Evolutionary conservation across 2,329 filamentous ascomycete genomes (phyloP), one percentile per base, ranked within the genome.

Genomic region (Aschersonia sp.): DNA sequence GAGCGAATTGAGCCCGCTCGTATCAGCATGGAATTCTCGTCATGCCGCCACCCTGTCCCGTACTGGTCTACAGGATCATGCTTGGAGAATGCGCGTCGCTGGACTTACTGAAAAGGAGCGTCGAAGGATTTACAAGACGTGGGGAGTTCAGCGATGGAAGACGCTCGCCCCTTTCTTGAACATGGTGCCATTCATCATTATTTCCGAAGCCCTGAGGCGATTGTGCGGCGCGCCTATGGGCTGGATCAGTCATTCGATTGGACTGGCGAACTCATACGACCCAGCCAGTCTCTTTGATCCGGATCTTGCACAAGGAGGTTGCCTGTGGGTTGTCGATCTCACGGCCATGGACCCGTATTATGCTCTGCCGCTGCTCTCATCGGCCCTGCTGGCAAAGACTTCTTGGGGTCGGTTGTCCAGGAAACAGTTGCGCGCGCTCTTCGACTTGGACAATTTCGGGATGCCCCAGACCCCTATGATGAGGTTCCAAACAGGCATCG

Each of bases 301-400:
- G 3, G 64, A 65, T 1, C 55, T 80, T n/a, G 55, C 63, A 1
- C 64, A 69, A 0, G 75, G 72, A 4, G 75, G 76, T 30, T 68
- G 65, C 41, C 62, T 78, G 12, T 79, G 76, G 75, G 77, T 79
- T 54, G 62, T 67, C 2, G 71, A 80, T 52, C 65, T 80, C 30
- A 71, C 70, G 5, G 68, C 57, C 31, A 61, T 70, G 32, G 77
- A 80, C 51, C 74, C 77, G 1, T 70, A 69, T 48, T 63, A 68
- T 48, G 58, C 69, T 31, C 65, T 79, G 0, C 74, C 77, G 3
- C 30, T 63, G 6, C 49, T 64, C 40, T 67, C 61, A 48, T 59
- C 60, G 1, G 52, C 51, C 0, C 50, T 63, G 7, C 48, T 67
- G 28, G 58, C 56, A 3, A 56, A 52, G 47, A 59, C 56, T 29